These are phyloP conservation scores for Cytauxzoon felis DNA, from an alignment of 169 alveolate genomes.

Conservation along the genomic window DNA sequence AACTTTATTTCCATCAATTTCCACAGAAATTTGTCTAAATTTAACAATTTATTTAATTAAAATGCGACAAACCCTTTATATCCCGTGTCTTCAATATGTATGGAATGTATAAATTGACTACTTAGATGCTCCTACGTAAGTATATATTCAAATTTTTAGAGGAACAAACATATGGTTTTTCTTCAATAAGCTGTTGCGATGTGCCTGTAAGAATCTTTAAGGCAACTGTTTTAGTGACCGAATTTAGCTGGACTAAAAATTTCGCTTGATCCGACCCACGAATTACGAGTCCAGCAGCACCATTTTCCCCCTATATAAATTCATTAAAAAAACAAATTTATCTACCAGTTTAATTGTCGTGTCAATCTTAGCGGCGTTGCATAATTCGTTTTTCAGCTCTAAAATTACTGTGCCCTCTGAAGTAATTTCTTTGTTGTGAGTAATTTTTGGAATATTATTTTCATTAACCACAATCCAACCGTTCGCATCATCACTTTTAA, in stretches of 20 bases:
- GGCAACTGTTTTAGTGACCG: conserved; percentile 48
- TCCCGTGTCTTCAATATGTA: conserved; percentile 51
- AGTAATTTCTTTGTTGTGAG: conserved; percentile 39
- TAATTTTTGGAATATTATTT: conserved; percentile 32
- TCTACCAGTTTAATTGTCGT: conserved; percentile 46
- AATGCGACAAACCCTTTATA: conserved; percentile 47
- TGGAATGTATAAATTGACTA: conserved; percentile 46
- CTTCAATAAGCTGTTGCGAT: conserved; percentile 14
- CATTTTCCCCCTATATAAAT: conserved; percentile 31
- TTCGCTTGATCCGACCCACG: conserved; percentile 22
- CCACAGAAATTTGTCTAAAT: conserved; percentile 11
- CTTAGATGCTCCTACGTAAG: conserved; percentile 26
- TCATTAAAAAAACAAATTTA: neutral
- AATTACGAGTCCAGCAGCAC: conserved; percentile 46
- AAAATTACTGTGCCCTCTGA: conserved; percentile 23
- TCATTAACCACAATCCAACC: conserved; percentile 56
- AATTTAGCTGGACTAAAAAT: conserved; percentile 43
- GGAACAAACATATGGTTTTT: conserved; percentile 26
- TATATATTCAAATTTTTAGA: neutral
- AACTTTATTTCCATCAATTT: conserved; percentile 22
- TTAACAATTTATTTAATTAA: neutral
- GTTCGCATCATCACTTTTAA: conserved; percentile 19
- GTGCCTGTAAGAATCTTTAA: conserved; percentile 23
- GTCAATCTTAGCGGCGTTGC: conserved; percentile 44
- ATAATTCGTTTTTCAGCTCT: conserved; percentile 15